Base-by-base conservation (phyloP, 345 rosid genomes). In the Laguncularia racemosa region DNA sequence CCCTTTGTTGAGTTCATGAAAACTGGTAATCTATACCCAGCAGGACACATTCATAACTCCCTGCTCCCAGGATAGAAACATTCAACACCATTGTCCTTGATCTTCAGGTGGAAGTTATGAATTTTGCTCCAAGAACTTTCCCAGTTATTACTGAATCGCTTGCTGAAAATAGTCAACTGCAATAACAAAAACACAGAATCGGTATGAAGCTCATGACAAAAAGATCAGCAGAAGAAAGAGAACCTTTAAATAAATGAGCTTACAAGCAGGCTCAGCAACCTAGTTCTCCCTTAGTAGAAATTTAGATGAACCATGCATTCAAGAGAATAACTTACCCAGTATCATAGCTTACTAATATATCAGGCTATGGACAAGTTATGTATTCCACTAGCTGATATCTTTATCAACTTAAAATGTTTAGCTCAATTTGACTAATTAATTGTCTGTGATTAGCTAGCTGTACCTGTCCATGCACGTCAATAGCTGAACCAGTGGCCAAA, bases 401-500 rank as follows among this genome's bases (percentile, higher is more conserved):
- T 19, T 7, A 57, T 19, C 43, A 43, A 16, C 40, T 12, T 14
- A 12, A 23, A n/a, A 19, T 21, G 16, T 26, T 9, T 43, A 57
- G 50, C n/a, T 21, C 17, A 13, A 58, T 18, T 46, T 46, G 21
- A 17, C 44, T 14, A 6, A 57, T 14, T 16, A 46, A 20, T 19
- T 5, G 16, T 58, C 44, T 53, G 15, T n/a, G 11, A 10, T 13
- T 19, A 12, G 8, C 3, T 51, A 16, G 52, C 58, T 12, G 12
- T 73, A 89, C 97, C 91, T 89, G 96, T 33, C 98, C 98, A 20
- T 92, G 96, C 53, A 92, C 95, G 67, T 89, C 97, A 72, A 80
- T 72, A 16, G 97, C 99, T 75, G 88, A 76, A 62, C 97, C 99
- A 50, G 96, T 89, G 55, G 86, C 89, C 65, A 93, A 74, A 71